phyloP scores from a whole-genome alignment of 176 grass and related monocot genomes.

The Hyparrhenia diplandra region DNA sequence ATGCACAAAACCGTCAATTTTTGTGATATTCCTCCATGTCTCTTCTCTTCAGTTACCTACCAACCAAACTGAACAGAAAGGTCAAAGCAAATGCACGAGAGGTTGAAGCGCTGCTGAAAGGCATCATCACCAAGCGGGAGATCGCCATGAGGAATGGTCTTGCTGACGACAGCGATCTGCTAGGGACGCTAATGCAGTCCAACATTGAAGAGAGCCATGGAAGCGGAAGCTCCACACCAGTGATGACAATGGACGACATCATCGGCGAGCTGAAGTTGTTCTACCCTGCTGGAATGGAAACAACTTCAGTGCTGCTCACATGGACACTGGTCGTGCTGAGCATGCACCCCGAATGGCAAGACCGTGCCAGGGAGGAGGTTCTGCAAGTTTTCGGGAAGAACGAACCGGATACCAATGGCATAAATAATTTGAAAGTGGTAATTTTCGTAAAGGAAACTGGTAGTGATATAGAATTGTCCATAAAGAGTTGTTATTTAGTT shows the following conservation, averaged over 20 bases:
- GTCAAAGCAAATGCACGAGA: constrained; percentile 30
- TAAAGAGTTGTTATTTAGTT: background rate
- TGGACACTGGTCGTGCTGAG: constrained; percentile 43
- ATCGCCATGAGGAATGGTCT: constrained; percentile 9
- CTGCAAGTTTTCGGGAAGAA: background rate
- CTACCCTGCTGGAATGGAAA: constrained; percentile 57
- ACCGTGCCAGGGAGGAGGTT: constrained; percentile 18
- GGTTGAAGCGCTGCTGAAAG: constrained; percentile 29
- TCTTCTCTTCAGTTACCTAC: constrained; percentile 41
- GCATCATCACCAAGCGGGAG: constrained; percentile 43
- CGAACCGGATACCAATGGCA: background rate
- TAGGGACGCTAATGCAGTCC: constrained; percentile 47
- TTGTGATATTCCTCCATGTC: background rate
- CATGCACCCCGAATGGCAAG: constrained; percentile 50
- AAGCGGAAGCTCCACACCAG: constrained; percentile 23
- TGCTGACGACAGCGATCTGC: constrained; percentile 23
- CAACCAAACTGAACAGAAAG: constrained; percentile 39
- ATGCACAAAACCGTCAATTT: background rate
- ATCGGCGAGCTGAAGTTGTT: constrained; percentile 68
- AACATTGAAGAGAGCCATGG: constrained; percentile 30
- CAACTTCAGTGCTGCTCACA: constrained; percentile 31
- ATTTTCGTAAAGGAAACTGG: background rate
- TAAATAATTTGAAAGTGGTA: background rate
- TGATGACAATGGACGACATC: constrained; percentile 15
- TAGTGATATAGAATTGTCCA: background rate